Conservation (phyloP, 805 yeast species). For the Pichia phayaonensis region DNA sequence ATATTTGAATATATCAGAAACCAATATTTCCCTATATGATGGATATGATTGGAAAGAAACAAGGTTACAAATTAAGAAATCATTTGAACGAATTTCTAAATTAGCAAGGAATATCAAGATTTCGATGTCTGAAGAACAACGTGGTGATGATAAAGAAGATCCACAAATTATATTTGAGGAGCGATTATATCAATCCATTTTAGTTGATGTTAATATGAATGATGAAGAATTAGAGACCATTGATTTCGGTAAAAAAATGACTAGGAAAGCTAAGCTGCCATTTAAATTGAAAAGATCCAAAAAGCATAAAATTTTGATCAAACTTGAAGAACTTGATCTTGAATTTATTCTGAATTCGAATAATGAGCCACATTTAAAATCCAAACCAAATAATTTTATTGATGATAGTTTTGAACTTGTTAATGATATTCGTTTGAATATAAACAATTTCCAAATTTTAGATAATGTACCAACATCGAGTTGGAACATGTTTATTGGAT, state of each 20-base stretch:
- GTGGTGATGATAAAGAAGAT: not conserved
- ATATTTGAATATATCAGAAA: slow-evolving; percentile 31
- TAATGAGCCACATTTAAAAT: slow-evolving; percentile 27
- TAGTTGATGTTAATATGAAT: slow-evolving; percentile 15
- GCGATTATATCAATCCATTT: slow-evolving; percentile 71
- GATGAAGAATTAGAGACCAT: slow-evolving; percentile 9
- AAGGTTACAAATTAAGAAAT: slow-evolving; percentile 54
- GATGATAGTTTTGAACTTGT: slow-evolving; percentile 37
- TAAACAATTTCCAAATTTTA: slow-evolving; percentile 50
- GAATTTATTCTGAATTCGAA: slow-evolving; percentile 38
- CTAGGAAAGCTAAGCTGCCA: slow-evolving; percentile 29
- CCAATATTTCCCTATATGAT: slow-evolving; percentile 54
- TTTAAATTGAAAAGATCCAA: slow-evolving; percentile 60
- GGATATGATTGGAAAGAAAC: slow-evolving; percentile 92
- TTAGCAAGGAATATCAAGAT: slow-evolving; percentile 25
- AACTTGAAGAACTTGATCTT: slow-evolving; percentile 45
- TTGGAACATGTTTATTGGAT: slow-evolving; percentile 79
- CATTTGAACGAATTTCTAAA: slow-evolving; percentile 54
- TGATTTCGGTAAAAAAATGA: slow-evolving; percentile 26
- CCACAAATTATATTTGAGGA: slow-evolving; percentile 37
- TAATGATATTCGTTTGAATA: slow-evolving; percentile 39
- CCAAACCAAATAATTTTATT: slow-evolving; percentile 18
- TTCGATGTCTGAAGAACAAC: not conserved
- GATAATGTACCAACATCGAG: slow-evolving; percentile 84
- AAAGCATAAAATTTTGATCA: slow-evolving; percentile 50